Base-by-base conservation (phyloP, 768 basidiomycete species). In the Favolaschia claudopus region DNA sequence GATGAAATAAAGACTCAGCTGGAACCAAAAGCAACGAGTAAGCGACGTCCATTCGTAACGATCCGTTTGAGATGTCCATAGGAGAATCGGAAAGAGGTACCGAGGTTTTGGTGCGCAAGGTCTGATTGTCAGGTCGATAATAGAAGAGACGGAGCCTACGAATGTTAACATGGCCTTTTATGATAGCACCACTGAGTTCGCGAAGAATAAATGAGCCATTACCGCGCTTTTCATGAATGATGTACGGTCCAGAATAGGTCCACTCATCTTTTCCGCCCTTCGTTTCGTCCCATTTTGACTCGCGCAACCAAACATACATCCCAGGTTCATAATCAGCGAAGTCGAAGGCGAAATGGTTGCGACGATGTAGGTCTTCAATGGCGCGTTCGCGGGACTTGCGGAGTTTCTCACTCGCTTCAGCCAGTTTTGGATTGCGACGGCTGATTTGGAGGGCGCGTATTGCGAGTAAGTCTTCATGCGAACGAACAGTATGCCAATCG, bases 241-340 rank as follows among this genome's bases (percentile, higher is more conserved):
- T 69, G 29, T 66, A 76, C 0, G 73, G 75, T 0, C 75, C 73
- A 0, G 70, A 60, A 72, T 71, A 75, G 0, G 69, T 54, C 29
- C 65, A 65, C 13, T 55, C 45, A 0, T 67, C 66, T 50, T 75
- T 73, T 37, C 70, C 68, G 5, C 73, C 73, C 14, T 67, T 66
- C 55, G 70, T 71, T 0, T 51, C 42, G 42, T 74, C 72, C 0
- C 75, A 47, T 64, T 67, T 66, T 0, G 74, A 71, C 60, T 76
- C 68, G 22, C 72, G 72, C 0, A 70, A n/a, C 7, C 72, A 61
- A 0, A 76, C 74, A 68, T 68, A 74, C n/a, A 69, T 70, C 0
- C 74, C 73, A 1, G 58, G 43, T 22, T 68, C 51, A 42, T 67
- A 71, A 10, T 65, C 49, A 13, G 46, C 39, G 28, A 62, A 59